phyloP scores from a whole-genome alignment of 441 rosid species.

The Arabidopsis lyrata region DNA sequence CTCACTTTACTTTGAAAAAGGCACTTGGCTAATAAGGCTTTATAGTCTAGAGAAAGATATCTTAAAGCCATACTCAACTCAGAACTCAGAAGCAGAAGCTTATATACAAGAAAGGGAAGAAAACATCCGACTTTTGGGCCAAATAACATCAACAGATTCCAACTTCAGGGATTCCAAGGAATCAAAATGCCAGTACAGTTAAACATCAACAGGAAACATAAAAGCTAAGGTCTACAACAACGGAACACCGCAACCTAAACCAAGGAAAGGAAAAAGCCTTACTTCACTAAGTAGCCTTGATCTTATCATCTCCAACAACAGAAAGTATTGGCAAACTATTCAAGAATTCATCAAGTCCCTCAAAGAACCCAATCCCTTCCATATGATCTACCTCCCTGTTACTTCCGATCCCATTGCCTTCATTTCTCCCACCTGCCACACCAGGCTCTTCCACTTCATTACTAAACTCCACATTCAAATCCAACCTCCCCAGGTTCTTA shows the following conservation, averaged over 20 bases:
- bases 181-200: conserved; percentile 42
- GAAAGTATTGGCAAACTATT: conserved; percentile 91
- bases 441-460: conserved; percentile 84
- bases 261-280: conserved; percentile 46
- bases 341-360: conserved; percentile 96
- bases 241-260: conserved; percentile 25
- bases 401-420: conserved; percentile 55
- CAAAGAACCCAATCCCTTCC: conserved; percentile 85
- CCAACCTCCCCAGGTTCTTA: conserved; percentile 80
- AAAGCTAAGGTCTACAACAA: conserved; percentile 48
- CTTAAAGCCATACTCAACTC: background rate
- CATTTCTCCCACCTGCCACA: conserved; percentile 47
- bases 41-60: background rate
- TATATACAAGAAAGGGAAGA: conserved; percentile 21
- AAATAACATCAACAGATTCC: conserved; percentile 49
- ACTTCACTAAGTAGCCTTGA: conserved; percentile 75
- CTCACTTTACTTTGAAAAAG: background rate
- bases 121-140: conserved; percentile 38
- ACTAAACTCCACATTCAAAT: conserved; percentile 97
- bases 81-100: conserved; percentile 25
- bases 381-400: conserved; percentile 74
- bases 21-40: background rate
- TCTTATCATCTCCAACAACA: conserved; percentile 83
- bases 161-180: conserved; percentile 43
- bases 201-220: conserved; percentile 49